Evolutionary conservation across 345 rosid genomes (phyloP), one percentile per base, ranked within the genome.

Genomic region (Eucalyptus sp.): DNA sequence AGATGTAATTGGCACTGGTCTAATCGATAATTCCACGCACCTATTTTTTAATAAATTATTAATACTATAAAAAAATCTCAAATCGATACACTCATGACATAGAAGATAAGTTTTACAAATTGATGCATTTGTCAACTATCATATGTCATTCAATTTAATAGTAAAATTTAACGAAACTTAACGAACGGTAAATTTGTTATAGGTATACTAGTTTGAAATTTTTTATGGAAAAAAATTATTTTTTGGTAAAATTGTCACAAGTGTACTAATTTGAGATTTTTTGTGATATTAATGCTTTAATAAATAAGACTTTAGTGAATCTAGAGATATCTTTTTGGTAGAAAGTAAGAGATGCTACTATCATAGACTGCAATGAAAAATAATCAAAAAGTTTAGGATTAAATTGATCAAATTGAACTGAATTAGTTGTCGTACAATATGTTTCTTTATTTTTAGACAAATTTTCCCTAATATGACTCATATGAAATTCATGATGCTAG

Each of bases 71-170:
- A 52, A 52, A 52, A 52, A 52, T 6, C 2, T 3, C 4, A 52
- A 18, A 52, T 0, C 2, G 2, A 0, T 18, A 18, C 4, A 52
- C 41, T 0, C 8, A 1, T 17, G 10, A 20, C 24, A 20, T 7
- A 18, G 0, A 50, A 52, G 2, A 1, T 52, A 52, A 52, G 20
- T 20, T 20, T 1, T 0, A 52, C 0, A 52, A 2, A 2, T 20
- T 20, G 0, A 0, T 52, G 20, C 0, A 52, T 4, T 52, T 0
- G 18, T 51, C 1, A 51, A 51, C 4, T 3, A 0, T 51, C 1
- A 3, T 6, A 22, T 17, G 2, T 3, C 4, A 18, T 52, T 0
- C 10, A 0, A 52, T 52, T 18, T 52, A 52, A 52, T 1, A 18
- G 1, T 52, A 7, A 52, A 52, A 18, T 52, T 3, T 2, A 52